Evolutionary conservation across 371 early-diverging fungal species (phyloP).

Genomic region (Mortierella sp.): DNA sequence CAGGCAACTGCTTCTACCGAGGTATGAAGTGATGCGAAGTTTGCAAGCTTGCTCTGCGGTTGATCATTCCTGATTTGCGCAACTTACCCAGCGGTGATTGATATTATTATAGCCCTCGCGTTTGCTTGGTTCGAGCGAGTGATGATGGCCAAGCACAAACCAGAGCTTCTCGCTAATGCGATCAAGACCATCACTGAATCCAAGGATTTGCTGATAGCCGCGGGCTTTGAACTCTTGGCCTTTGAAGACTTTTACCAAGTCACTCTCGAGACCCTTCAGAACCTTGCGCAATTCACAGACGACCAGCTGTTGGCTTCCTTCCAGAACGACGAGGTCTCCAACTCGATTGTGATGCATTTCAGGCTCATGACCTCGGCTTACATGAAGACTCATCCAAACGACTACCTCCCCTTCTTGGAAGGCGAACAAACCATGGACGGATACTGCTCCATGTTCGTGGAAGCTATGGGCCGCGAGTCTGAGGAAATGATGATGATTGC

Average conservation of each 20-base stretch:
- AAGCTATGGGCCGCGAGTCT: constrained; percentile 78
- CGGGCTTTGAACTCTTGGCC: constrained; percentile 68
- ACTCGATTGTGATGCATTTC: constrained; percentile 75
- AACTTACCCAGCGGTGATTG: background rate
- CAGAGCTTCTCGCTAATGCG: constrained; percentile 45
- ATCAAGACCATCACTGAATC: constrained; percentile 58
- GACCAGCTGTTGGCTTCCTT: constrained; percentile 64
- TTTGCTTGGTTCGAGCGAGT: constrained; percentile 77
- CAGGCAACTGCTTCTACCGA: constrained; percentile 80
- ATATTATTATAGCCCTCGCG: constrained; percentile 61
- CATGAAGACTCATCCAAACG: constrained; percentile 69
- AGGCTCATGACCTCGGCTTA: constrained; percentile 75
- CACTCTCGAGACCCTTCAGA: constrained; percentile 58
- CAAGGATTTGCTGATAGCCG: constrained; percentile 58
- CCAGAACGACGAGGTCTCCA: constrained; percentile 71
- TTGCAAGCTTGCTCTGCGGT: too few relatives aligned
- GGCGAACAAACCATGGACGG: constrained; percentile 72
- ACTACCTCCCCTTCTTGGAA: constrained; percentile 74
- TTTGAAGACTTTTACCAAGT: constrained; percentile 74
- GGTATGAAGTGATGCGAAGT: constrained; percentile 55
- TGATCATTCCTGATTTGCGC: too few relatives aligned
- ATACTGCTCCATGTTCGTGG: constrained; percentile 72
- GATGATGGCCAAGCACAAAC: constrained; percentile 46
- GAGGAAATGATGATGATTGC: constrained; percentile 79
- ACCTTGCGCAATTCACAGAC: constrained; percentile 31